Conservation (phyloP, 352 stramenopile genomes). For the Globisporangium nunn region DNA sequence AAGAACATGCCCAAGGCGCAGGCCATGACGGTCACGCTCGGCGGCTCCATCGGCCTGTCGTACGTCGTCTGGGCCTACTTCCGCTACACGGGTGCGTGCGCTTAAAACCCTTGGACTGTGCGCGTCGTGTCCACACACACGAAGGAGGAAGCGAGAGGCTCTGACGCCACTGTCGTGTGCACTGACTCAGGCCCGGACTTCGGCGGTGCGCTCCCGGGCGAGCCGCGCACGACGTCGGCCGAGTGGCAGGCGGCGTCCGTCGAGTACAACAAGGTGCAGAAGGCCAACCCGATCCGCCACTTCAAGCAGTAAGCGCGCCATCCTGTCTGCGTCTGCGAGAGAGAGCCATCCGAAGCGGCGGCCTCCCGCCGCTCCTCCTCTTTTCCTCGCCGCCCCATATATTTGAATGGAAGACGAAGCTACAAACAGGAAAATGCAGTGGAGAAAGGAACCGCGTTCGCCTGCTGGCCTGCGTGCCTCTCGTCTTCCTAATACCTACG, state of each 20-base stretch:
- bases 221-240: conserved; percentile 64
- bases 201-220: conserved; percentile 37
- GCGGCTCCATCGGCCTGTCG: conserved; percentile 29
- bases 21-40: conserved; percentile 42
- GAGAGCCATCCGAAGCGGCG: too few relatives aligned
- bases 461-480: too few relatives aligned
- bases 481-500: not conserved
- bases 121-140: too few relatives aligned
- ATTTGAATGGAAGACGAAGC: not conserved
- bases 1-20: conserved; percentile 64
- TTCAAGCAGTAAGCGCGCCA: conserved; percentile 64
- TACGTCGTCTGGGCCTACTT: conserved; percentile 39
- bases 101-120: too few relatives aligned
- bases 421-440: too few relatives aligned
- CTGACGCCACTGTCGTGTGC: too few relatives aligned
- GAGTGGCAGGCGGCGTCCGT: conserved; percentile 71
- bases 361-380: too few relatives aligned
- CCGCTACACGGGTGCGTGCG: conserved; percentile 55
- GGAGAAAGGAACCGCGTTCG: not conserved
- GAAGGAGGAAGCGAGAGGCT: too few relatives aligned
- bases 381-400: not conserved
- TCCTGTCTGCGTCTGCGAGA: conserved; percentile 1
- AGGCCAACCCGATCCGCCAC: conserved; percentile 79
- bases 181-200: conserved; percentile 43
- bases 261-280: conserved; percentile 74